Conservation (phyloP, 805 yeast genomes). For the Kockiozyma suomiensis region DNA sequence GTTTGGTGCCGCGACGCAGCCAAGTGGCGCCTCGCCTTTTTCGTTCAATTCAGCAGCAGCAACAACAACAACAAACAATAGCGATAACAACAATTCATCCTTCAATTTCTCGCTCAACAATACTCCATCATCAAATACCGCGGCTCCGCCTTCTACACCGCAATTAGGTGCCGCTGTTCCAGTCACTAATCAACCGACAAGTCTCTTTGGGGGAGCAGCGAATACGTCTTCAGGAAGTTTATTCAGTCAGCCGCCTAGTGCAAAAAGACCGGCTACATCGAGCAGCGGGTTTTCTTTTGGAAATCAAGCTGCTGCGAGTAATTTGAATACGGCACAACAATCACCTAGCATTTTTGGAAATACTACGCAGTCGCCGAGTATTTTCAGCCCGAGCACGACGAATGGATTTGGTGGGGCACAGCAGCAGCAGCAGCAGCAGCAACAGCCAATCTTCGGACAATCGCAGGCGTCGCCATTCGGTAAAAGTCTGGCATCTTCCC, state of each 20-base stretch:
- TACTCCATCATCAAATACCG: neutral
- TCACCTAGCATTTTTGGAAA: neutral
- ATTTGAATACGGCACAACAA: neutral
- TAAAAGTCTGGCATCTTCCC: slow-evolving; percentile 19
- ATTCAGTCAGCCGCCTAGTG: slow-evolving; percentile 1
- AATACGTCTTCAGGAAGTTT: neutral
- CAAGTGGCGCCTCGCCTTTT: neutral
- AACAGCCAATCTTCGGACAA: slow-evolving; percentile 5
- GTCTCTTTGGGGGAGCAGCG: neutral
- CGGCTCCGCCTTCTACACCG: neutral
- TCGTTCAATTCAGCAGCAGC: neutral
- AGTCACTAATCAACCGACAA: neutral
- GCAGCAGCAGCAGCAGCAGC: slow-evolving; percentile 17
- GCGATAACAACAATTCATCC: neutral
- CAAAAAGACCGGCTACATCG: slow-evolving; percentile 1
- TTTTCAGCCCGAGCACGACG: neutral
- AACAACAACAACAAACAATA: neutral
- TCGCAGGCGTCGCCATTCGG: slow-evolving; percentile 8
- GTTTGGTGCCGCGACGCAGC: slow-evolving; percentile 3
- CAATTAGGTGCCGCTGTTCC: neutral
- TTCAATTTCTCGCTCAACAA: neutral
- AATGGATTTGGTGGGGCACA: neutral
- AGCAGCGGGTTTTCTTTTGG: too few species aligned
- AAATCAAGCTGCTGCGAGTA: too few species aligned
- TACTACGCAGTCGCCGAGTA: neutral